A percentile compares a stretch with the other conserved stretches of the same genome.
These are phyloP conservation scores for Candida xiaguanensis DNA, from an alignment of 805 yeast species.

Conservation along the genomic window DNA sequence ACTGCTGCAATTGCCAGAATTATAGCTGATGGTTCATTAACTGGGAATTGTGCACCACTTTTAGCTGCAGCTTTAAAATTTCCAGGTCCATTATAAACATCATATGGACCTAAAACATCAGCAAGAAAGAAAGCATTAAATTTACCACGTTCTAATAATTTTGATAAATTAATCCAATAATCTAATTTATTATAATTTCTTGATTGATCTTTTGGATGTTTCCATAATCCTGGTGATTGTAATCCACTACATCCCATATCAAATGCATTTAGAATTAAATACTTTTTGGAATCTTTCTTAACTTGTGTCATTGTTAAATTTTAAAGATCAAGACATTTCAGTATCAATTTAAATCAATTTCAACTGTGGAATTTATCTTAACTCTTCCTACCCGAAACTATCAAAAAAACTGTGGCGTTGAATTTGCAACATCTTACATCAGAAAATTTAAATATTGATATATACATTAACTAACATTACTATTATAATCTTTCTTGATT, in stretches of 20 bases:
- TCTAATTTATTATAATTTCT: constrained; percentile 18
- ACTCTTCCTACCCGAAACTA: neutral
- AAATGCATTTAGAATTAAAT: constrained; percentile 35
- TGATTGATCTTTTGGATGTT: constrained; percentile 33
- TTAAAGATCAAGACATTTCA: no score
- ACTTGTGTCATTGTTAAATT: neutral
- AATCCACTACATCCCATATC: constrained; percentile 26
- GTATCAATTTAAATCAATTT: neutral
- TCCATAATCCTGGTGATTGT: constrained; percentile 33
- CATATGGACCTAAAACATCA: constrained; percentile 39
- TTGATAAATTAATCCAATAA: constrained; percentile 36
- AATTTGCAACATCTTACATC: neutral
- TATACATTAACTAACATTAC: neutral
- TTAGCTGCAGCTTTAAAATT: constrained; percentile 33
- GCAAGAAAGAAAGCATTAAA: constrained; percentile 38
- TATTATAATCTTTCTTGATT: constrained; percentile 27
- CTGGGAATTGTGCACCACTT: constrained; percentile 33
- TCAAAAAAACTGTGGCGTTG: neutral
- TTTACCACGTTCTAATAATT: constrained; percentile 36
- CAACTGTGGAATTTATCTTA: neutral
- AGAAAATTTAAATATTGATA: neutral
- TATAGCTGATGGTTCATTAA: constrained; percentile 34
- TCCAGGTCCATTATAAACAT: constrained; percentile 39
- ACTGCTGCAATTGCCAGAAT: constrained; percentile 43
- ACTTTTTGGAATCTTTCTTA: constrained; percentile 3